These are phyloP conservation scores for Closterium sp. DNA, from an alignment of 139 green algal species.

Conservation along the genomic window DNA sequence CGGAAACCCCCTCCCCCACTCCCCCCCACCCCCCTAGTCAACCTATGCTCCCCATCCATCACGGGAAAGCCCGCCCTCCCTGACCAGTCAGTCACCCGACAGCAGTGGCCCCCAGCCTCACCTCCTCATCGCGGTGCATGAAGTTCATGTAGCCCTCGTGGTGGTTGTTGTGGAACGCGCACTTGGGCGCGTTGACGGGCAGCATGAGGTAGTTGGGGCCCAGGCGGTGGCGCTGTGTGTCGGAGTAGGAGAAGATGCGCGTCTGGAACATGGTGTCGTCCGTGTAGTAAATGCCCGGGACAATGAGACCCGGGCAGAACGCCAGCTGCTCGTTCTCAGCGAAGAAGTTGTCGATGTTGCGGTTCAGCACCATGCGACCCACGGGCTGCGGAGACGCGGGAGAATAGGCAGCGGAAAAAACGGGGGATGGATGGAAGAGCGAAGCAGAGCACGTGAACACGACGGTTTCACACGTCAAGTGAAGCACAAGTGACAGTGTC, in stretches of 20 bases:
- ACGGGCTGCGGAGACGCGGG: slow-evolving; percentile 55
- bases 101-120: too few relatives aligned
- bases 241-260: slow-evolving; percentile 79
- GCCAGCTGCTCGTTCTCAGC: slow-evolving; percentile 82
- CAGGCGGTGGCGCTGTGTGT: slow-evolving; percentile 89
- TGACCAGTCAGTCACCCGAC: too few relatives aligned
- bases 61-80: too few relatives aligned
- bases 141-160: slow-evolving; percentile 98
- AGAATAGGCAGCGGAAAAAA: too few relatives aligned
- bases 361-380: slow-evolving; percentile 81
- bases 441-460: too few relatives aligned
- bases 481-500: not conserved
- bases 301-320: slow-evolving; percentile 76
- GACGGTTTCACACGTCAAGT: too few relatives aligned
- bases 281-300: slow-evolving; percentile 81
- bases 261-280: slow-evolving; percentile 97
- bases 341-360: slow-evolving; percentile 88
- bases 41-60: too few relatives aligned
- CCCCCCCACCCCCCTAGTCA: too few relatives aligned
- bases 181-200: slow-evolving; percentile 51
- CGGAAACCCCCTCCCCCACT: too few relatives aligned
- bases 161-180: slow-evolving; percentile 80
- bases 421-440: not conserved
- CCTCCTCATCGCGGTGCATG: slow-evolving; percentile 85
- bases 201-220: slow-evolving; percentile 90